Conservation (phyloP, 108 stramenopile species). For the Conticribra weissflogii region DNA sequence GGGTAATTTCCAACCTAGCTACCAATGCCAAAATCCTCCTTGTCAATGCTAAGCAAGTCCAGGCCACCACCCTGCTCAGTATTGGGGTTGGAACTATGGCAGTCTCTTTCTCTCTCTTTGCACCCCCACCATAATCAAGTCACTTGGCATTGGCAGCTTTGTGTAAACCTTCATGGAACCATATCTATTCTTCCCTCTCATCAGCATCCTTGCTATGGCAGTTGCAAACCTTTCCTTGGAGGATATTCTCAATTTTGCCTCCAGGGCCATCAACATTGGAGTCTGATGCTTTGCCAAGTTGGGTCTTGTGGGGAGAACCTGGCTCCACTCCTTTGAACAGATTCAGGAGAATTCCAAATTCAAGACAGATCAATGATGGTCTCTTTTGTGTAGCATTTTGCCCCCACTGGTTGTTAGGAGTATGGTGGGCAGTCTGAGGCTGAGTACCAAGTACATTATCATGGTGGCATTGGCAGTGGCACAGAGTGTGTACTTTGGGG, state of each 20-base stretch:
- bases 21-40: constrained; percentile 87
- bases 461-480: constrained; percentile 83
- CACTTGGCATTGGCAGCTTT: constrained; percentile 37
- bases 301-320: constrained; percentile 79
- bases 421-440: constrained; percentile 67
- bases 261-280: constrained; percentile 79
- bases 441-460: constrained; percentile 78
- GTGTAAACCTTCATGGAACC: constrained; percentile 63
- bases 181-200: constrained; percentile 76
- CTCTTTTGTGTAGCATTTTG: constrained; percentile 65
- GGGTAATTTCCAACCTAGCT: no score
- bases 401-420: constrained; percentile 80
- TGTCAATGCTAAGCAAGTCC: constrained; percentile 84
- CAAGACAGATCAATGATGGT: constrained; percentile 60
- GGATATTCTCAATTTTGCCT: constrained; percentile 61
- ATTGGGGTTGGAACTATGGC: constrained; percentile 86
- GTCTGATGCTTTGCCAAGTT: constrained; percentile 83
- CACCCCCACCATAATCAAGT: constrained; percentile 72
- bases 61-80: constrained; percentile 88
- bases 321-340: constrained; percentile 74
- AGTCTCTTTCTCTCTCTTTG: constrained; percentile 73
- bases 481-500: constrained; percentile 82
- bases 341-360: constrained; percentile 57
- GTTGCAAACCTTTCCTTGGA: constrained; percentile 76
- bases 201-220: constrained; percentile 68